phyloP scores from a whole-genome alignment of 352 stramenopile species.

The Phytopythium sindhum region DNA sequence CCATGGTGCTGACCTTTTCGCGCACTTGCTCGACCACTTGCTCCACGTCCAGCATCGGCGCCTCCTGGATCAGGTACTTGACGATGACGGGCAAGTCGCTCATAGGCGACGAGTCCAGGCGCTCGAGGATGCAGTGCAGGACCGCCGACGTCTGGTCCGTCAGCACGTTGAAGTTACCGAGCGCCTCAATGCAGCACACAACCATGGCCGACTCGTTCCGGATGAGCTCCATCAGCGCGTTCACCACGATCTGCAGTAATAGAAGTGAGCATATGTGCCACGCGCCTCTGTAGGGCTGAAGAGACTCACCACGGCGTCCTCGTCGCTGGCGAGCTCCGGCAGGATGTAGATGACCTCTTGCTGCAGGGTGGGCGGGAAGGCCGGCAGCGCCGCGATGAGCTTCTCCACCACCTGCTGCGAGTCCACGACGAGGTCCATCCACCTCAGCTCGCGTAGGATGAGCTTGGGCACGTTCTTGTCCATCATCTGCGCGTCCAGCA shows the following conservation, averaged over 20 bases:
- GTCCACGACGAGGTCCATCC: conserved; percentile 53
- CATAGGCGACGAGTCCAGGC: conserved; percentile 44
- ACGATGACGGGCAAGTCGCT: conserved; percentile 51
- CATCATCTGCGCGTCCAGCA: conserved; percentile 33
- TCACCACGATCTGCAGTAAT: conserved; percentile 31
- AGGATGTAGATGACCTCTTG: conserved; percentile 70
- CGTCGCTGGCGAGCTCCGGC: conserved; percentile 54
- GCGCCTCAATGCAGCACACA: conserved; percentile 53
- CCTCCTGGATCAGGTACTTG: conserved; percentile 60
- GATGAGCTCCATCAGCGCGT: conserved; percentile 54
- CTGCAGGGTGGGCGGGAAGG: conserved; percentile 42
- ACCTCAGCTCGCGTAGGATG: conserved; percentile 60
- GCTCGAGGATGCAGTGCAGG: conserved; percentile 40
- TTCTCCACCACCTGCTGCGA: conserved; percentile 45
- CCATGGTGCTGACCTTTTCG: conserved; percentile 46
- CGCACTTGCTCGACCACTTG: conserved; percentile 36
- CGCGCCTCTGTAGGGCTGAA: background rate
- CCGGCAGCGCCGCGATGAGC: conserved; percentile 39
- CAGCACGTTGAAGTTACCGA: conserved; percentile 59
- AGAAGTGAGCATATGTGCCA: background rate
- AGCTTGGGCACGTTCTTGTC: conserved; percentile 56
- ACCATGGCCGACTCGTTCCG: conserved; percentile 41
- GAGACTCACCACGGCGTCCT: conserved; percentile 26
- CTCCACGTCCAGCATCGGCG: conserved; percentile 28
- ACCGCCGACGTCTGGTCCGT: conserved; percentile 37